Evolutionary conservation across 768 basidiomycete species (phyloP), one percentile per base, ranked within the genome.

Genomic region (Gyrodon lividus): DNA sequence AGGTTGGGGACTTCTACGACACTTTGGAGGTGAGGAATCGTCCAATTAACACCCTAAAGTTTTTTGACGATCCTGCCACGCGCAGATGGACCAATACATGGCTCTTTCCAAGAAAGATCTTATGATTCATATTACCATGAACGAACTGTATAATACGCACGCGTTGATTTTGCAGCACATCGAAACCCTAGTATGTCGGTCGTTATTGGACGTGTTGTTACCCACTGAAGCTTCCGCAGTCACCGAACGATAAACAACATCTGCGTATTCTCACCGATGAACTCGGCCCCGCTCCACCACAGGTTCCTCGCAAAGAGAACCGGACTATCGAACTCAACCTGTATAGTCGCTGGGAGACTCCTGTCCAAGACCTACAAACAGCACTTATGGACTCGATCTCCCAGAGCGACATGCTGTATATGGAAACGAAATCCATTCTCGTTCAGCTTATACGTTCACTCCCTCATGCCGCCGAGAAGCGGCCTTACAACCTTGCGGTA

Each of bases 341-440:
- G 9, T 99, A 96, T 74, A 94, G 91, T 60, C 93, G 97, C 16
- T 99, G 97, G 97, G 97, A 99, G 74, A 98, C 94, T 8, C 96
- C 97, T 1, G 92, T 99, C 41, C 97, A 98, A 61, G 97, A 99
- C 66, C 86, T 98, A 41, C 92, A 96, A 57, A 95, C 88, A 39
- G 92, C 96, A 1, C 81, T 99, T 51, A 94, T 98, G 87, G 94
- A 95, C 70, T 91, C 92, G 22, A 89, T 99, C 24, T 98, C 97
- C 20, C 93, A 94, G 40, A 89, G 89, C 66, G 97, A 99, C 72
- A 96, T 99, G 84, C 83, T 98, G 26, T 99, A 98, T 76, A 98
- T 98, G 94, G 97, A 99, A 69, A 91, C 97, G 50, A 99, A 99
- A 75, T 98, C 96, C 6, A 98, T 98, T 65, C 94, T 99, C 59